These are phyloP conservation scores for Globisporangium canariense DNA, from an alignment of 352 stramenopile genomes.

Conservation along the genomic window DNA sequence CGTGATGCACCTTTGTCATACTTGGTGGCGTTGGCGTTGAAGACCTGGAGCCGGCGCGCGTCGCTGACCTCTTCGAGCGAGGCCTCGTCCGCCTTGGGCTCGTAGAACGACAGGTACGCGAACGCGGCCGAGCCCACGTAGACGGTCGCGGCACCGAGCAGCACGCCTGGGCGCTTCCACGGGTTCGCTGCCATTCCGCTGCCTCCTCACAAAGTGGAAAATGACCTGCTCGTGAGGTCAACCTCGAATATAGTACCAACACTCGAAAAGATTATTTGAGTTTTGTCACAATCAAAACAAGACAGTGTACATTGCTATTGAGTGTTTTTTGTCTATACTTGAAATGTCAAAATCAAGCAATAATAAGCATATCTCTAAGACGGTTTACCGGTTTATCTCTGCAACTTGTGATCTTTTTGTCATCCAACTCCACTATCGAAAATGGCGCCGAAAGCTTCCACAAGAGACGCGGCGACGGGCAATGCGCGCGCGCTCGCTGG, in stretches of 20 bases:
- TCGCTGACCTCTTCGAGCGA: conserved; percentile 35
- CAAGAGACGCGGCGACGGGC: not conserved
- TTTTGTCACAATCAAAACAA: not conserved
- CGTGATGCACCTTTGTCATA: conserved; percentile 57
- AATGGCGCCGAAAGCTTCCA: not conserved
- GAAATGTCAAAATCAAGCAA: too few species aligned
- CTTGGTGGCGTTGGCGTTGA: conserved; percentile 65
- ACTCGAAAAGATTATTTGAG: not conserved
- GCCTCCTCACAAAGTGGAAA: not conserved
- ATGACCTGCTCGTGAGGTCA: not conserved
- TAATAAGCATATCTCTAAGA: not conserved
- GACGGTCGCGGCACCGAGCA: conserved; percentile 52
- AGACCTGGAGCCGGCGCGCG: conserved; percentile 51
- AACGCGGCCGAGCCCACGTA: conserved; percentile 52
- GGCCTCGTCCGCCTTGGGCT: conserved; percentile 37
- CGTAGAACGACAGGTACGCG: conserved; percentile 75
- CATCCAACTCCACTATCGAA: not conserved
- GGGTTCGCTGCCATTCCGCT: conserved; percentile 25
- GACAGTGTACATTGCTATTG: too few species aligned
- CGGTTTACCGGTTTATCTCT: not conserved
- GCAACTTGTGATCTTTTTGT: not conserved
- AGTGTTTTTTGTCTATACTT: too few species aligned
- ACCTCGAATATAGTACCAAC: not conserved
- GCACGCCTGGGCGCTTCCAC: conserved; percentile 44
- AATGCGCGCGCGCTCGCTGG: conserved; percentile 13